A percentile compares a stretch with the other conserved stretches of the same genome.
Conservation (phyloP, 129 eudicot genomes). For the Escallonia herrerae region DNA sequence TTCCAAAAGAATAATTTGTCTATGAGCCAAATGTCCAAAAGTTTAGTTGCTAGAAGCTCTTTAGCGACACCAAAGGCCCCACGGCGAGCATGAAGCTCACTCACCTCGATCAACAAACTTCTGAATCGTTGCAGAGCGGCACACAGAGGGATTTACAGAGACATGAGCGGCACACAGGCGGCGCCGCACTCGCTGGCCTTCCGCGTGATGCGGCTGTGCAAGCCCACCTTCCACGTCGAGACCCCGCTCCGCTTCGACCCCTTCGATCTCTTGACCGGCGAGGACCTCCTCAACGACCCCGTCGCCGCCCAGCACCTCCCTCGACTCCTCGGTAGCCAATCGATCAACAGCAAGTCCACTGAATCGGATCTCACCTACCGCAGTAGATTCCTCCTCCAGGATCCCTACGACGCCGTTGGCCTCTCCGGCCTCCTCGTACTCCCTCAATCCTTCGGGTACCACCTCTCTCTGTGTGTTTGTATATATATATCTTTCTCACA, state of each 20-base stretch:
- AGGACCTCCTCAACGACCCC: constrained; percentile 68
- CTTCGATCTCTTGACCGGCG: constrained; percentile 73
- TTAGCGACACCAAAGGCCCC: too few species aligned
- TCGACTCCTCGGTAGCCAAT: constrained; percentile 26
- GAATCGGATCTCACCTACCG: constrained; percentile 65
- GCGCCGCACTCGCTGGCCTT: constrained; percentile 77
- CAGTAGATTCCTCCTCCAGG: constrained; percentile 52
- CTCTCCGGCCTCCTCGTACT: constrained; percentile 86
- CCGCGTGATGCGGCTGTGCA: constrained; percentile 90
- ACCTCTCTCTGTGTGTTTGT: background rate
- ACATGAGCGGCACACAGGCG: constrained; percentile 41
- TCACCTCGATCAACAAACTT: too few species aligned
- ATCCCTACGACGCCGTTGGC: constrained; percentile 72
- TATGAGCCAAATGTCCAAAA: too few species aligned
- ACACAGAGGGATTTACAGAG: constrained; percentile 6
- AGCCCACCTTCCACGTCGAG: constrained; percentile 82
- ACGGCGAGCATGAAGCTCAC: too few species aligned
- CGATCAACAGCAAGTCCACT: constrained; percentile 13
- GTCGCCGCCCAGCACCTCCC: constrained; percentile 46
- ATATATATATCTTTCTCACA: too few species aligned
- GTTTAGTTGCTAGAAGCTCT: too few species aligned
- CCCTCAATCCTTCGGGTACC: constrained; percentile 90
- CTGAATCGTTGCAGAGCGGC: background rate
- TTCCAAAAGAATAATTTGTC: too few species aligned
- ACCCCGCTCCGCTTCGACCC: constrained; percentile 83